Conservation (phyloP, 2,329 filamentous ascomycete genomes). For the Onygenales sp. region DNA sequence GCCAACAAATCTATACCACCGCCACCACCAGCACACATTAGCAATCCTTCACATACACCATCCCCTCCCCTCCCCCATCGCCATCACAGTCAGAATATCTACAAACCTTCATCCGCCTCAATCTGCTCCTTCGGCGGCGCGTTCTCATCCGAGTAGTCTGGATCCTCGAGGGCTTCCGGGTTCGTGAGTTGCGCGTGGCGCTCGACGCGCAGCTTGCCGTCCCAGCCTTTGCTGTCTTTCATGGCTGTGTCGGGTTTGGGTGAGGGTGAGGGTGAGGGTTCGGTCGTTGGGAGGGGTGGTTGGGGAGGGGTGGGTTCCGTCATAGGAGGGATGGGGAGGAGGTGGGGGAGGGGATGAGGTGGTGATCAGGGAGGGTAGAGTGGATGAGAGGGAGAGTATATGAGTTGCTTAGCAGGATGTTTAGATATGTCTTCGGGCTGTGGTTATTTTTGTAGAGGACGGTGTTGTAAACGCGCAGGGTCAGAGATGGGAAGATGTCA, state of each 20-base stretch:
- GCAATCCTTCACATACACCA: not conserved
- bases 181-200: slow-evolving; percentile 62
- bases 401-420: not conserved
- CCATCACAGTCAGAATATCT: not conserved
- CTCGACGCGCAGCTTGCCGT: slow-evolving; percentile 47
- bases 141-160: slow-evolving; percentile 70
- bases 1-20: slow-evolving; percentile 46
- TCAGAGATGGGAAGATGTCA: not conserved
- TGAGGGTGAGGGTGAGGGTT: not conserved
- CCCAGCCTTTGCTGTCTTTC: slow-evolving; percentile 37
- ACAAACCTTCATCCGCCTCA: slow-evolving; percentile 66
- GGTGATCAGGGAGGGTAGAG: not conserved
- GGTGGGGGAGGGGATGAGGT: not conserved
- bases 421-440: too few relatives aligned
- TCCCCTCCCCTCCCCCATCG: not conserved
- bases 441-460: too few relatives aligned
- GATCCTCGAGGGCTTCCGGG: slow-evolving; percentile 72
- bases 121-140: slow-evolving; percentile 64
- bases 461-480: not conserved
- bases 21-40: not conserved
- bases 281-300: slow-evolving; percentile 14
- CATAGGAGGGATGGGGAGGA: not conserved
- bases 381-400: not conserved
- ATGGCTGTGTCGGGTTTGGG: slow-evolving; percentile 13
- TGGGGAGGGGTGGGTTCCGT: slow-evolving; percentile 15